phyloP scores from a whole-genome alignment of 768 basidiomycete genomes.

The Lentinula sp. region DNA sequence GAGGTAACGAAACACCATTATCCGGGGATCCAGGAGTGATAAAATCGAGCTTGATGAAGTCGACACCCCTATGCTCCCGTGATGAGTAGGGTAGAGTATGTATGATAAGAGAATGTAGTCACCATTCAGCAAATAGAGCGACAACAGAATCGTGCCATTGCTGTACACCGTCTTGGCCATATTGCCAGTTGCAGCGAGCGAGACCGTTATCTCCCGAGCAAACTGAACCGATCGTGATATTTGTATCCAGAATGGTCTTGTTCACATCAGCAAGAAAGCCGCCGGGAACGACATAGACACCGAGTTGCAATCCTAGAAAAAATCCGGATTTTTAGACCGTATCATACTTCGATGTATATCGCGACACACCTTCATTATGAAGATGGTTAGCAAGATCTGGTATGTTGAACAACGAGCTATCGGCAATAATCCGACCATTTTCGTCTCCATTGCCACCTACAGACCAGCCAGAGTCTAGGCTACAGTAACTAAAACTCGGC shows the following conservation, averaged over 20 bases:
- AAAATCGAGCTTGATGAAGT: slow-evolving; percentile 10
- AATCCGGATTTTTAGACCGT: background rate
- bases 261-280: slow-evolving; percentile 5
- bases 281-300: slow-evolving; percentile 9
- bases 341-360: background rate
- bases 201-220: slow-evolving; percentile 8
- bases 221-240: slow-evolving; percentile 8
- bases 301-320: background rate
- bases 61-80: slow-evolving; percentile 6
- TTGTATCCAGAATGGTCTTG: slow-evolving; percentile 6
- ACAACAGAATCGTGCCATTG: slow-evolving; percentile 9
- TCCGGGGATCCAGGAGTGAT: slow-evolving; percentile 9
- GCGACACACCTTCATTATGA: slow-evolving; percentile 2
- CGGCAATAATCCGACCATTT: slow-evolving; percentile 8
- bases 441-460: slow-evolving; percentile 8
- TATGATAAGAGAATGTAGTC: background rate
- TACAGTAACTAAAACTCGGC: background rate
- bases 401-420: slow-evolving; percentile 2
- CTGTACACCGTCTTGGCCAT: slow-evolving; percentile 6
- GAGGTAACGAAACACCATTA: slow-evolving; percentile 6
- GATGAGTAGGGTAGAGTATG: background rate
- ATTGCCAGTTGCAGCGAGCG: slow-evolving; percentile 6
- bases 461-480: slow-evolving; percentile 10
- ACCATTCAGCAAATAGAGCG: slow-evolving; percentile 7
- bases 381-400: slow-evolving; percentile 5